A percentile compares a stretch with the other conserved stretches of the same genome.
phyloP scores from a whole-genome alignment of 1,284 basidiomycete genomes.

The Ceratobasidium sp. region DNA sequence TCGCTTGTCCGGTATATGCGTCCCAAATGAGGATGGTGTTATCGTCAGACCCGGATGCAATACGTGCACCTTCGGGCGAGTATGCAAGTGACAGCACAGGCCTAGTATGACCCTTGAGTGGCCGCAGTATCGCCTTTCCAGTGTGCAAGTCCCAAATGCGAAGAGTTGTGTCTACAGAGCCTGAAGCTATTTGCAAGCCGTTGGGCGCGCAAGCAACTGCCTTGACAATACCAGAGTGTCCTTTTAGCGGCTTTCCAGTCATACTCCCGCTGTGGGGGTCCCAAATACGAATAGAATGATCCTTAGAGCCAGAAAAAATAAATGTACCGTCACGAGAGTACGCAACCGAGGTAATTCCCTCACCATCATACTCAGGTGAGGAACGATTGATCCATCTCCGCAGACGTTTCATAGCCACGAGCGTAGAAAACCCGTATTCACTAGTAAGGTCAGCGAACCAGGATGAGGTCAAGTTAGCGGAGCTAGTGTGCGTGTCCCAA shows the following conservation, averaged over 20 bases:
- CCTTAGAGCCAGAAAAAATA: conserved; percentile 25
- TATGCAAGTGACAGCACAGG: no score
- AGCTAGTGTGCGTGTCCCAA: not conserved
- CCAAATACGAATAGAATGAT: conserved; percentile 29
- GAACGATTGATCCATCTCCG: not conserved
- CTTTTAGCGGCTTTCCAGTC: not conserved
- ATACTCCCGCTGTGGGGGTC: not conserved
- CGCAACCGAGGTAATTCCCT: conserved; percentile 6
- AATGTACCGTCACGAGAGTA: not conserved
- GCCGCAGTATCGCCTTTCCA: no score
- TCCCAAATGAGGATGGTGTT: not conserved
- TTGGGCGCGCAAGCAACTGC: not conserved
- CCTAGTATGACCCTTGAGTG: no score
- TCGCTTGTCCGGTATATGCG: not conserved
- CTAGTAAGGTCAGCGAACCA: no score
- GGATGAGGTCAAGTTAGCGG: not conserved
- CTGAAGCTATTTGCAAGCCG: not conserved
- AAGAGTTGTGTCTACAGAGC: not conserved
- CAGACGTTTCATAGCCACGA: not conserved
- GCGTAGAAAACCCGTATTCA: no score
- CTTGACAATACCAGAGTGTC: not conserved
- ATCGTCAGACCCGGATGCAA: no score
- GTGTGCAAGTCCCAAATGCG: not conserved
- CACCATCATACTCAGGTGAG: not conserved
- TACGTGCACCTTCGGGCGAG: no score